Conservation (phyloP, 1,284 basidiomycete species). For the Apiotrichum gracile region DNA sequence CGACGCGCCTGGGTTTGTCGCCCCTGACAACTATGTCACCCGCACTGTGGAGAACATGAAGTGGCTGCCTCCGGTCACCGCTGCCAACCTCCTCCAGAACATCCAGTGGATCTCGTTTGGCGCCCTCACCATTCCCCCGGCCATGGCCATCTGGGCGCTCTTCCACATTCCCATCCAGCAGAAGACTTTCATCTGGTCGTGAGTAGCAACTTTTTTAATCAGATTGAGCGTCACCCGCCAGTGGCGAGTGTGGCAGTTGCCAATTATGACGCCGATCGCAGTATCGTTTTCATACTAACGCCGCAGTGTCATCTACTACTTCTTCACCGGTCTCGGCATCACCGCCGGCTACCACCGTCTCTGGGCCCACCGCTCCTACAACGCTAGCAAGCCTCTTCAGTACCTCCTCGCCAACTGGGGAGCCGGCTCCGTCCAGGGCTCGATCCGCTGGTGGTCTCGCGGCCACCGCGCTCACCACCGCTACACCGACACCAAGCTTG, state of each 20-base stretch:
- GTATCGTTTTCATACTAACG: conserved; percentile 2
- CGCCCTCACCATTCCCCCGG: conserved; percentile 66
- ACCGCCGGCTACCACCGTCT: conserved; percentile 78
- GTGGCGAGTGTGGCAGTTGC: background rate
- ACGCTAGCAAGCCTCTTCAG: conserved; percentile 73
- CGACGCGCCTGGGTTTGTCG: conserved; percentile 46
- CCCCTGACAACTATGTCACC: conserved; percentile 84
- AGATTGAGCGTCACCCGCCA: background rate
- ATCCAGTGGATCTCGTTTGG: conserved; percentile 71
- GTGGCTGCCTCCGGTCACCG: conserved; percentile 67
- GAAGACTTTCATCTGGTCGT: conserved; percentile 64
- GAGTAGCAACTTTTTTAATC: conserved; percentile 11
- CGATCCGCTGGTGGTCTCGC: conserved; percentile 92
- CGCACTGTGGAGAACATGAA: conserved; percentile 71
- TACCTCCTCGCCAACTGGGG: conserved; percentile 72
- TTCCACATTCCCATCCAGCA: conserved; percentile 57
- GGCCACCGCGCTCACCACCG: conserved; percentile 90
- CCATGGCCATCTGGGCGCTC: conserved; percentile 64
- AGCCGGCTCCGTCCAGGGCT: conserved; percentile 81
- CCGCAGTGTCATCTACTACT: conserved; percentile 65
- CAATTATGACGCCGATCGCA: background rate
- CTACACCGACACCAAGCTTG: conserved; percentile 91
- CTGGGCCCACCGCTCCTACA: conserved; percentile 88
- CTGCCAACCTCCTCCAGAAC: conserved; percentile 62
- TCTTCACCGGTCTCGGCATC: conserved; percentile 70